These are phyloP conservation scores for Coniochaeta hoffmannii DNA, from an alignment of 2,329 filamentous ascomycete genomes.

Conservation along the genomic window DNA sequence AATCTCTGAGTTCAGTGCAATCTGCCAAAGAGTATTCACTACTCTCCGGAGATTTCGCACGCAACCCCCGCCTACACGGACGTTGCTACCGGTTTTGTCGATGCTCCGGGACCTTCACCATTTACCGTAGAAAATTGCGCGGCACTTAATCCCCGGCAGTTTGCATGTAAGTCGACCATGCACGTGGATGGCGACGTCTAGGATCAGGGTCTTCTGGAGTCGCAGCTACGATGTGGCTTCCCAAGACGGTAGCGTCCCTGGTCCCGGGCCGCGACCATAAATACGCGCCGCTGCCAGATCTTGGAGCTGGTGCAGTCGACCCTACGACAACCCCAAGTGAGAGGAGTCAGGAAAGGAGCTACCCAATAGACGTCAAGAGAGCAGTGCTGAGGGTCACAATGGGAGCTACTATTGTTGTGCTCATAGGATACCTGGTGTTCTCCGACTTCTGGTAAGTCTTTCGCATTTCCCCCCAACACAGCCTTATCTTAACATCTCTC, in stretches of 20 bases:
- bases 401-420: constrained; percentile 11
- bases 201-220: background rate
- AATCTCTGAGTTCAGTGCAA: no score
- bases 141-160: background rate
- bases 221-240: background rate
- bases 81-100: background rate
- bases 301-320: background rate
- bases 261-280: background rate
- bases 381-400: constrained; percentile 13
- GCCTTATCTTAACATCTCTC: background rate
- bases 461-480: background rate
- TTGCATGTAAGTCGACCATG: background rate
- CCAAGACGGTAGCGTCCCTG: background rate
- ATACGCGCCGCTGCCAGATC: background rate
- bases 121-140: background rate
- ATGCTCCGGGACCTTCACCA: background rate
- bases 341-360: background rate
- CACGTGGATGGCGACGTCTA: background rate
- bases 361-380: constrained; percentile 4
- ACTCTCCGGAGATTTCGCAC: no score
- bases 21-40: no score
- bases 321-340: background rate
- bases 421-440: constrained; percentile 15
- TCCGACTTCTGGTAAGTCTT: constrained; percentile 15
- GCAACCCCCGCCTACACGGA: no score